Percentiles rank a stretch among this genome's conserved stretches.
phyloP scores from a whole-genome alignment of 176 grass and related monocot species.

The Paspalum notatum region DNA sequence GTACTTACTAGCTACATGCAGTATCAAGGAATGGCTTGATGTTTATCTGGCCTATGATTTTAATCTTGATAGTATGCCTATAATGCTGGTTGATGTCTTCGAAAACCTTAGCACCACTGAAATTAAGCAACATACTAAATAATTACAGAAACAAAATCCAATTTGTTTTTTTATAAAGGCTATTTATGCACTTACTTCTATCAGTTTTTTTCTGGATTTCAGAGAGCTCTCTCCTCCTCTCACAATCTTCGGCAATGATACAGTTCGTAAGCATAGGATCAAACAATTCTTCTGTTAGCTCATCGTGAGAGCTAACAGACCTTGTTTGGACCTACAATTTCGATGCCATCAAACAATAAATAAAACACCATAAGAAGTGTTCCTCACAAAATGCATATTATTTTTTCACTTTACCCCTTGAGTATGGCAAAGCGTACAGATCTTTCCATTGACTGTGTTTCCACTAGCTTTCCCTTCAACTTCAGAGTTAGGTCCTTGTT shows the following conservation, averaged over 20 bases:
- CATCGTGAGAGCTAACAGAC: background rate
- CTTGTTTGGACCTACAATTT: background rate
- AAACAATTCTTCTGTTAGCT: background rate
- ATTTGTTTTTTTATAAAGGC: background rate
- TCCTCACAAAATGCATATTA: background rate
- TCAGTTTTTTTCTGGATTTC: background rate
- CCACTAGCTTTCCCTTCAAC: background rate
- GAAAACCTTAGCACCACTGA: background rate
- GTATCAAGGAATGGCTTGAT: background rate
- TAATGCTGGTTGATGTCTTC: background rate
- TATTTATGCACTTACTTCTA: background rate
- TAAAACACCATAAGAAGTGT: background rate
- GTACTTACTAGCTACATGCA: background rate
- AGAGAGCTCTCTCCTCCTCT: background rate
- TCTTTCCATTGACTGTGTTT: background rate
- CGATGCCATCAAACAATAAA: background rate
- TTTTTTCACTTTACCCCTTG: background rate
- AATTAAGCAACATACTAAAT: background rate
- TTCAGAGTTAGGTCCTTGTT: background rate
- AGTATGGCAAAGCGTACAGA: background rate
- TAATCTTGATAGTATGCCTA: background rate
- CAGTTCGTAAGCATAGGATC: background rate
- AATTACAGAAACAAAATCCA: background rate
- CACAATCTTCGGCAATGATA: background rate
- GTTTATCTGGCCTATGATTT: conserved; percentile 7